These are phyloP conservation scores for Eutrema japonicum DNA, from an alignment of 345 rosid genomes.

Conservation along the genomic window DNA sequence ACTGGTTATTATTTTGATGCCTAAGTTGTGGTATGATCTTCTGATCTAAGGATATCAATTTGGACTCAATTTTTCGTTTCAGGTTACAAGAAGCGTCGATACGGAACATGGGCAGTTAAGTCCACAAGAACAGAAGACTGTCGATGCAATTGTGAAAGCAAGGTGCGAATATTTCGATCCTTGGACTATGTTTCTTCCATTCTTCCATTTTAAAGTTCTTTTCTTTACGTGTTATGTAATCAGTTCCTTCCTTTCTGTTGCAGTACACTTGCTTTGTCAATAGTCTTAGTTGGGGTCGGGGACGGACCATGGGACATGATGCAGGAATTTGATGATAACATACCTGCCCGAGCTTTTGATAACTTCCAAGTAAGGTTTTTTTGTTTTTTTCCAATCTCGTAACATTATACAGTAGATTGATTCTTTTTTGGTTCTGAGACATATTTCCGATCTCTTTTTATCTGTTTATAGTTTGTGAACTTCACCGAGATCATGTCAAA, in stretches of 20 bases:
- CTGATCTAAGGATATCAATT: constrained; percentile 1
- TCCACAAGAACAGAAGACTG: constrained; percentile 92
- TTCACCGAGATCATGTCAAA: constrained; percentile 91
- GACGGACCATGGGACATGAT: constrained; percentile 99
- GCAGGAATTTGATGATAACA: constrained; percentile 96
- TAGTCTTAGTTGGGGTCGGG: constrained; percentile 90
- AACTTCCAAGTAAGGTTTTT: constrained; percentile 76
- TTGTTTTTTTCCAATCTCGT: background rate
- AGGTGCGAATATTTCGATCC: constrained; percentile 52
- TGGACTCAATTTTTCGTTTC: constrained; percentile 23
- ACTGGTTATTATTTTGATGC: constrained; percentile 16
- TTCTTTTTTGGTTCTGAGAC: constrained; percentile 9
- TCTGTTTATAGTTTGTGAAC: constrained; percentile 78
- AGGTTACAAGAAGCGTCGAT: constrained; percentile 85
- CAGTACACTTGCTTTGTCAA: constrained; percentile 75
- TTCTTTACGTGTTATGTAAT: constrained; percentile 10
- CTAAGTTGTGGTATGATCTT: constrained; percentile 10
- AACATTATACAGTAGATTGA: background rate
- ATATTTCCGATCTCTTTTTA: background rate
- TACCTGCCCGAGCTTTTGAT: constrained; percentile 94
- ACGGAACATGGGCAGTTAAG: constrained; percentile 68
- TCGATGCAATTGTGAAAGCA: constrained; percentile 90
- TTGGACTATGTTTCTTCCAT: constrained; percentile 14
- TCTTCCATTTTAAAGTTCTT: background rate
- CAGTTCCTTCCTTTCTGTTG: background rate